Base-by-base conservation (phyloP, 2,329 filamentous ascomycete genomes). In the Akanthomyces lecanii region DNA sequence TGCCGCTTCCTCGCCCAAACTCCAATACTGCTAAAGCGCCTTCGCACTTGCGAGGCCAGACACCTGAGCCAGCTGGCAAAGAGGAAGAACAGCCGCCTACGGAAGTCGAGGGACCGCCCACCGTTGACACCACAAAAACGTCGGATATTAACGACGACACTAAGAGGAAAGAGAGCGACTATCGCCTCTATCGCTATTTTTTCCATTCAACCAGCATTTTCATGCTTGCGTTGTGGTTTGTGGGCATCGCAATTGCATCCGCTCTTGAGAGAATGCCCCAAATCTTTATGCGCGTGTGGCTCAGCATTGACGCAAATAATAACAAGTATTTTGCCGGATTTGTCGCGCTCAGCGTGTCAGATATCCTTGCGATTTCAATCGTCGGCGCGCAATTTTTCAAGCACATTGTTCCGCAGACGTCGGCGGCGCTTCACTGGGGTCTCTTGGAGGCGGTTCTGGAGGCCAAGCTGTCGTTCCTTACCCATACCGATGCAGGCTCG, bases 401-500 rank as follows among this genome's bases (percentile, higher is more conserved):
- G 45, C 44, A 51, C 3, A 50, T 62, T 45, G 45, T 62, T 18
- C 61, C 53, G 7, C 18, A 56, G 16, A 56, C 33, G 10, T 62
- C 61, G 25, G 47, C 30, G 7, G 33, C 21, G 21, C 45, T 57
- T 4, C 53, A 62, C 36, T 44, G 45, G 36, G 10, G 5, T 7
- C 53, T 62, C 2, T 16, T 62, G 8, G 36, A 50, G 33, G 10
- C 61, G 3, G 45, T 28, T 28, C 12, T 62, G 18, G 45, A 40
- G 1, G 59, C 65, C 1, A 61, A 62, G 1, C n/a, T 68, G 14
- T 67, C 66, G 1, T 70, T 67, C 1, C 74, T 65, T 6, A 60
- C 14, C 23, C 30, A 58, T 11, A 60, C 54, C 16, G 53, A 56
- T 10, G 21, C 40, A 16, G 63, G 50, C 18, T 53, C 40, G 4